Evolutionary conservation across 768 basidiomycete genomes (phyloP).

Genomic region (Mycena belliarum): DNA sequence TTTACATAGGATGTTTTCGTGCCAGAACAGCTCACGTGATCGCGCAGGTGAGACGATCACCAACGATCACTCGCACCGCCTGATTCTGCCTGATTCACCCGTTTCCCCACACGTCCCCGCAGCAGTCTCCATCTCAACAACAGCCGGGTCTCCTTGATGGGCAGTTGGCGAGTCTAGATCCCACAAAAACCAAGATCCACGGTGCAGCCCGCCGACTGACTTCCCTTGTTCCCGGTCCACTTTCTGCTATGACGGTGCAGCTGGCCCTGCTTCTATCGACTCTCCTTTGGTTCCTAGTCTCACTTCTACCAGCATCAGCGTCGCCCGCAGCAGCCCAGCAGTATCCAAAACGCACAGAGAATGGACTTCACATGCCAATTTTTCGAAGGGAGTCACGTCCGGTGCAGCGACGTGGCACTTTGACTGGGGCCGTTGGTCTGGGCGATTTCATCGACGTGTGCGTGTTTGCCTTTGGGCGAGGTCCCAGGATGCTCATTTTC

Average conservation of each 20-base stretch:
- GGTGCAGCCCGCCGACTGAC: not conserved
- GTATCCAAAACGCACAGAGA: constrained; percentile 27
- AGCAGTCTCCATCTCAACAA: too few species aligned
- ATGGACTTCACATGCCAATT: constrained; percentile 42
- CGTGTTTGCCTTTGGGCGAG: constrained; percentile 23
- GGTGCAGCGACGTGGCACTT: constrained; percentile 29
- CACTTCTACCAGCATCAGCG: constrained; percentile 9
- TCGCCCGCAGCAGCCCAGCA: constrained; percentile 6
- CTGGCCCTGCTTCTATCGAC: constrained; percentile 21
- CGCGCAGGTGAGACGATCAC: too few species aligned
- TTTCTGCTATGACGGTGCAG: constrained; percentile 21
- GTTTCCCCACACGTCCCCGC: too few species aligned
- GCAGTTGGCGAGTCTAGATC: too few species aligned
- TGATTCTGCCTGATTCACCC: too few species aligned
- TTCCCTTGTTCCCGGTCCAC: constrained; percentile 5
- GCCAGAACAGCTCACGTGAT: too few species aligned
- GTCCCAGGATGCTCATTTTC: not conserved
- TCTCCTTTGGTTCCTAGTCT: constrained; percentile 12
- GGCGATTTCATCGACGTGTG: constrained; percentile 68
- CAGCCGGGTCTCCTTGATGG: too few species aligned
- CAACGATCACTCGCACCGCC: too few species aligned
- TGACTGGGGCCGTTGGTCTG: constrained; percentile 48
- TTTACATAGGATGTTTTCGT: too few species aligned
- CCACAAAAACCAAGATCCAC: not conserved
- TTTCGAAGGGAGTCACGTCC: constrained; percentile 23